Percentiles rank a stretch among this genome's conserved stretches.
phyloP scores from a whole-genome alignment of 306 rosid species.

The Malus orientalis region DNA sequence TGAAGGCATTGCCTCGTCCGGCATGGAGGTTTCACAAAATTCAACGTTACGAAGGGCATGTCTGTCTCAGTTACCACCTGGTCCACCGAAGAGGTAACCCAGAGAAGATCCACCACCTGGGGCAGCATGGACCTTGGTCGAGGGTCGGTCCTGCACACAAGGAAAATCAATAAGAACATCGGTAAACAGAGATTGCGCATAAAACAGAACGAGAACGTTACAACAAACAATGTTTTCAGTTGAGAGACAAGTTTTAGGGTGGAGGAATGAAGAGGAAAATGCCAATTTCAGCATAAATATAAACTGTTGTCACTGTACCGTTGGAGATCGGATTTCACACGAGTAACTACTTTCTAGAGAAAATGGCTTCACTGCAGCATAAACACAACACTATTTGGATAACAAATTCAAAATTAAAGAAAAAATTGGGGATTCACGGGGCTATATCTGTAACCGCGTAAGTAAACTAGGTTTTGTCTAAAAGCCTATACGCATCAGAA shows the following conservation, averaged over 20 bases:
- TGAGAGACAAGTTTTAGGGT: neutral
- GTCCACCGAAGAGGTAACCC: slow-evolving; percentile 83
- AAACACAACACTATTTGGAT: too few relatives aligned
- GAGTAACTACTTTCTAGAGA: too few relatives aligned
- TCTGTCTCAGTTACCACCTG: slow-evolving; percentile 52
- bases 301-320: neutral
- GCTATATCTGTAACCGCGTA: neutral
- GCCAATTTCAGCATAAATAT: neutral
- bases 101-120: slow-evolving; percentile 98
- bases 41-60: neutral
- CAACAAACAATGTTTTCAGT: neutral
- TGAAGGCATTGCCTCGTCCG: slow-evolving; percentile 29
- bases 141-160: slow-evolving; percentile 82
- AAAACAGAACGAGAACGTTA: neutral
- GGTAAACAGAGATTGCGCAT: neutral
- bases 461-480: neutral
- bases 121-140: slow-evolving; percentile 94
- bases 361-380: neutral
- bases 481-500: neutral
- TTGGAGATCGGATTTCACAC: too few relatives aligned
- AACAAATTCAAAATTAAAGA: too few relatives aligned
- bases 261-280: neutral
- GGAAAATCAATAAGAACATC: neutral
- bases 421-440: neutral
- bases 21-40: slow-evolving; percentile 28